These are phyloP conservation scores for Flueggea neowawraea DNA, from an alignment of 441 rosid genomes.

Conservation along the genomic window DNA sequence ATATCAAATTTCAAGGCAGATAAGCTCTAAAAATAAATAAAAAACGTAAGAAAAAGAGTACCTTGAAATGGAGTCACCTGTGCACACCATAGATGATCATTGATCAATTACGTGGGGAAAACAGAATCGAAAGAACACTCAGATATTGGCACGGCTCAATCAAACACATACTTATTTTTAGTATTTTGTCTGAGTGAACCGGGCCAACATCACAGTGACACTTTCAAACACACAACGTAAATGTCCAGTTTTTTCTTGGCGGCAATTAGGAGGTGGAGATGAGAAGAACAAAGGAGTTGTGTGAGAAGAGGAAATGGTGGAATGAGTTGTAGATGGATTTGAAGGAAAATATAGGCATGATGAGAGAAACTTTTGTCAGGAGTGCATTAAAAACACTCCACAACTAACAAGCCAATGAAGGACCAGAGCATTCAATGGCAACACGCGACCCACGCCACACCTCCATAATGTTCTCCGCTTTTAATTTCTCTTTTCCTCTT, in stretches of 20 bases:
- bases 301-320: background rate
- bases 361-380: constrained; percentile 10
- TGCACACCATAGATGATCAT: constrained; percentile 1
- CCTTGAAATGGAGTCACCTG: no score
- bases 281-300: background rate
- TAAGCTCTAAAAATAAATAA: no score
- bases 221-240: constrained; percentile 18
- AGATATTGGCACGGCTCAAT: constrained; percentile 11
- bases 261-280: background rate
- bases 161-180: background rate
- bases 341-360: constrained; percentile 4
- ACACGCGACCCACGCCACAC: constrained; percentile 16
- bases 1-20: no score
- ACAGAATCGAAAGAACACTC: constrained; percentile 1
- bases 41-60: no score
- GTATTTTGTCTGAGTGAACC: constrained; percentile 67
- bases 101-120: no score
- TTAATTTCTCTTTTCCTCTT: constrained; percentile 7
- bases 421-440: constrained; percentile 31
- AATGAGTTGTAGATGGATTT: constrained; percentile 8
- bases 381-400: constrained; percentile 35
- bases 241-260: no score
- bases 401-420: constrained; percentile 25
- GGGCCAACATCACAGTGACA: constrained; percentile 70
- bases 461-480: constrained; percentile 19